phyloP scores from a whole-genome alignment of 306 rosid species.

The Ammopiptanthus mongolicus region DNA sequence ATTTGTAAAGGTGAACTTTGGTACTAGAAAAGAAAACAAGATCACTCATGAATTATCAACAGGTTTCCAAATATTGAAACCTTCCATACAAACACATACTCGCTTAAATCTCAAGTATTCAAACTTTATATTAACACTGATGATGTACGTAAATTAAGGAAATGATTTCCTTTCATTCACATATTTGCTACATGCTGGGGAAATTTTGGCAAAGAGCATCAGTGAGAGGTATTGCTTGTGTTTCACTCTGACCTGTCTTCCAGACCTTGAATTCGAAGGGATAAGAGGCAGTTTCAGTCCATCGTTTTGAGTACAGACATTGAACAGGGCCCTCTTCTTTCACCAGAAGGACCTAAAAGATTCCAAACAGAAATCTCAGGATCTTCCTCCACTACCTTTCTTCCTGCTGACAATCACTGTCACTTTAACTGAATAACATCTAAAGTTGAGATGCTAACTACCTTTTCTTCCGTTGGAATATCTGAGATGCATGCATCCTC shows the following conservation, averaged over 20 bases:
- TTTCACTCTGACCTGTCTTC: constrained; percentile 56
- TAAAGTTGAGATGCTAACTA: not conserved
- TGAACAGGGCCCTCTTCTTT: constrained; percentile 45
- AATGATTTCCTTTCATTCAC: not conserved
- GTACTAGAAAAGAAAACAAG: not conserved
- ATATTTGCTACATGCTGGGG: not conserved
- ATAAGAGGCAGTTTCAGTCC: constrained; percentile 26
- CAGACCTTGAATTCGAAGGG: constrained; percentile 50
- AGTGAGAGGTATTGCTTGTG: constrained; percentile 41
- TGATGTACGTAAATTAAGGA: not conserved
- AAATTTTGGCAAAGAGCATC: constrained; percentile 40
- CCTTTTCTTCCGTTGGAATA: not conserved
- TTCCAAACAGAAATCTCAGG: constrained; percentile 36
- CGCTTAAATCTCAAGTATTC: not conserved
- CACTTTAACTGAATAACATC: constrained; percentile 31
- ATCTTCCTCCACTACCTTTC: constrained; percentile 29
- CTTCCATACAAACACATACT: not conserved
- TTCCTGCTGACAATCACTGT: constrained; percentile 9
- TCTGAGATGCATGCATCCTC: not conserved
- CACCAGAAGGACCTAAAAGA: constrained; percentile 45
- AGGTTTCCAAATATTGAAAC: not conserved
- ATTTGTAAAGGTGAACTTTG: not conserved
- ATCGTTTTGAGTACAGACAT: constrained; percentile 45
- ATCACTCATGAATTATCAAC: not conserved
- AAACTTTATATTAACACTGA: not conserved